Evolutionary conservation across 2,329 filamentous ascomycete genomes (phyloP).

Genomic region (Aspergillus sp.): DNA sequence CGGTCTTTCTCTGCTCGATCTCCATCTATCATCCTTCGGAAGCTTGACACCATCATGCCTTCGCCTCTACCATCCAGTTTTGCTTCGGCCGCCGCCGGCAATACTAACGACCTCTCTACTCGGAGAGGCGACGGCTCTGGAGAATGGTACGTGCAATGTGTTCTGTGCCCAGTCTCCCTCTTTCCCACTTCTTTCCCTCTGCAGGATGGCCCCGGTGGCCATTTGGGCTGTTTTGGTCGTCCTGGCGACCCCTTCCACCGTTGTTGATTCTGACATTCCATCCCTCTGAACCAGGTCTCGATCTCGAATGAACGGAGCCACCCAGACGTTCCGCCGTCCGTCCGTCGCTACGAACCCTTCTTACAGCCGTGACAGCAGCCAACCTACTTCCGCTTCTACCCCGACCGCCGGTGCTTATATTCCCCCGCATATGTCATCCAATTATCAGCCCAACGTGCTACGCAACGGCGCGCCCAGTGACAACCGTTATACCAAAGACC

Average conservation of each 20-base stretch:
- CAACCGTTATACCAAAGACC: conserved; percentile 65
- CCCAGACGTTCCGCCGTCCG: conserved; percentile 57
- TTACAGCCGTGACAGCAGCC: conserved; percentile 35
- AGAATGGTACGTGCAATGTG: conserved; percentile 55
- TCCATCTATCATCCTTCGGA: conserved; percentile 14
- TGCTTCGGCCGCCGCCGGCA: conserved; percentile 71
- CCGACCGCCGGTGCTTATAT: conserved; percentile 45
- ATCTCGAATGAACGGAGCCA: conserved; percentile 54
- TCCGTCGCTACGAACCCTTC: conserved; percentile 50
- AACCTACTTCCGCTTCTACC: conserved; percentile 31
- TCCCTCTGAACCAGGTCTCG: conserved; percentile 42
- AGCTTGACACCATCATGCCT: conserved; percentile 45
- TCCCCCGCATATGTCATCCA: conserved; percentile 51
- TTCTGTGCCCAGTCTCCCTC: conserved; percentile 4
- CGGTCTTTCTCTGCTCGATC: conserved; percentile 14
- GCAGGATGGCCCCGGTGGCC: neutral
- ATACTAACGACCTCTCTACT: conserved; percentile 55
- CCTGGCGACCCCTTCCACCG: conserved; percentile 4
- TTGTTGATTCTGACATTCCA: conserved; percentile 10
- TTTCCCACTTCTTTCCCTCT: conserved; percentile 1
- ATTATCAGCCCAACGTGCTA: conserved; percentile 32
- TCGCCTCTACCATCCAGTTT: conserved; percentile 74
- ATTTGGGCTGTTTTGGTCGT: neutral
- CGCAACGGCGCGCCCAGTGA: conserved; percentile 49
- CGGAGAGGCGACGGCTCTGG: conserved; percentile 51